Conservation (phyloP, 1,284 basidiomycete species). For the Gomphus bonarii region DNA sequence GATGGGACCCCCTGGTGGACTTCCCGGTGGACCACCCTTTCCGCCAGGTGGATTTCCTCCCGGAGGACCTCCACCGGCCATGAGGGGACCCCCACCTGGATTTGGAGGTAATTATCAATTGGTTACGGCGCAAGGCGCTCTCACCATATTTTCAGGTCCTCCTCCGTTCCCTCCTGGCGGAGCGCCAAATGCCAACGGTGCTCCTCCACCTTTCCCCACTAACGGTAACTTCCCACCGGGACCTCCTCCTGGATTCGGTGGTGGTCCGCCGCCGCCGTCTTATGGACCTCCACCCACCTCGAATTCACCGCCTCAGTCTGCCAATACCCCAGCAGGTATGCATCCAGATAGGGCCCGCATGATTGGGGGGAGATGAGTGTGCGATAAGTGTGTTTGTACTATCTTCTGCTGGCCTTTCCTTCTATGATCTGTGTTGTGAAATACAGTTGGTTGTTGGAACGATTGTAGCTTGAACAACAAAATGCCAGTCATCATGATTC, state of each 20-base stretch:
- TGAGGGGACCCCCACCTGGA: constrained; percentile 5
- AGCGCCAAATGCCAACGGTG: background rate
- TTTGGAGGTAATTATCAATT: background rate
- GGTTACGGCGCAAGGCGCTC: background rate
- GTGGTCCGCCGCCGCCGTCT: constrained; percentile 25
- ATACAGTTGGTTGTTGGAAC: background rate
- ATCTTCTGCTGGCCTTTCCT: background rate
- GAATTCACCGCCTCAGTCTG: constrained; percentile 8
- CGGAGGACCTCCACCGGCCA: constrained; percentile 2
- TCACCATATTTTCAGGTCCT: background rate
- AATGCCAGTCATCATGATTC: background rate
- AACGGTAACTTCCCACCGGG: constrained; percentile 3
- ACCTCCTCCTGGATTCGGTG: constrained; percentile 22
- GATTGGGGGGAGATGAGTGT: constrained; percentile 34
- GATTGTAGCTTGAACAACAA: background rate
- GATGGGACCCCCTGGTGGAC: constrained; percentile 4
- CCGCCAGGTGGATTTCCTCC: constrained; percentile 7
- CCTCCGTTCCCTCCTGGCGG: background rate
- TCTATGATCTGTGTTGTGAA: background rate
- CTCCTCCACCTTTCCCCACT: background rate
- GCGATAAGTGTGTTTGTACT: constrained; percentile 5
- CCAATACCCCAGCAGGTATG: constrained; percentile 41
- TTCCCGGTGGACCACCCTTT: constrained; percentile 2
- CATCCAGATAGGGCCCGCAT: constrained; percentile 83
- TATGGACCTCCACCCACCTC: constrained; percentile 24